Evolutionary conservation across 1,284 basidiomycete genomes (phyloP).

Genomic region (Fistulinella cinereoalba): DNA sequence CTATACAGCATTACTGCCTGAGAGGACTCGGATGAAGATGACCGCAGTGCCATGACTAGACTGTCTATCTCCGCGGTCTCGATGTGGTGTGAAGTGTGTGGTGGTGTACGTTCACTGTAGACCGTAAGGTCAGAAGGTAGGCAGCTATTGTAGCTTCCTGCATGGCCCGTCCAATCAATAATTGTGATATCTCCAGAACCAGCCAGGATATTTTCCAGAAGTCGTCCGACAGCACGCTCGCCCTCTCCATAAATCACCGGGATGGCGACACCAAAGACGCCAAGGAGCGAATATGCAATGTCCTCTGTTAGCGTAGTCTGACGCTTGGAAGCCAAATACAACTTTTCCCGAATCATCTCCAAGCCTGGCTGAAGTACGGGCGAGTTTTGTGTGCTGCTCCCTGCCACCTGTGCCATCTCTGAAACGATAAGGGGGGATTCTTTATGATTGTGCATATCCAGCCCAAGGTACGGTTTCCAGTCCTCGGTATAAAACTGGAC

Average conservation of each 20-base stretch:
- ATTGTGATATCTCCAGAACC: conserved; percentile 8
- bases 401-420: background rate
- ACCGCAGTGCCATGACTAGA: background rate
- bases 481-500: too few relatives aligned
- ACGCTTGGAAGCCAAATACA: conserved; percentile 7
- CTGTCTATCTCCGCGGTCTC: background rate
- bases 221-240: background rate
- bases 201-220: conserved; percentile 6
- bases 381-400: background rate
- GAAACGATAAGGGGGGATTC: background rate
- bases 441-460: background rate
- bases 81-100: background rate
- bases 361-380: background rate
- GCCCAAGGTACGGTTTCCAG: too few relatives aligned
- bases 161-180: conserved; percentile 6
- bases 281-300: background rate
- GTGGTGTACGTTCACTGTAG: background rate
- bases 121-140: background rate
- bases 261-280: conserved; percentile 4
- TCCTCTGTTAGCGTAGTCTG: conserved; percentile 1
- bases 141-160: conserved; percentile 3
- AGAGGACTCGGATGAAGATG: background rate
- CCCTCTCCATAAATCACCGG: background rate
- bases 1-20: background rate
- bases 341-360: conserved; percentile 7